These are phyloP conservation scores for Acanthamoeba healyi DNA, from an alignment of 208 protist species.

Conservation along the genomic window DNA sequence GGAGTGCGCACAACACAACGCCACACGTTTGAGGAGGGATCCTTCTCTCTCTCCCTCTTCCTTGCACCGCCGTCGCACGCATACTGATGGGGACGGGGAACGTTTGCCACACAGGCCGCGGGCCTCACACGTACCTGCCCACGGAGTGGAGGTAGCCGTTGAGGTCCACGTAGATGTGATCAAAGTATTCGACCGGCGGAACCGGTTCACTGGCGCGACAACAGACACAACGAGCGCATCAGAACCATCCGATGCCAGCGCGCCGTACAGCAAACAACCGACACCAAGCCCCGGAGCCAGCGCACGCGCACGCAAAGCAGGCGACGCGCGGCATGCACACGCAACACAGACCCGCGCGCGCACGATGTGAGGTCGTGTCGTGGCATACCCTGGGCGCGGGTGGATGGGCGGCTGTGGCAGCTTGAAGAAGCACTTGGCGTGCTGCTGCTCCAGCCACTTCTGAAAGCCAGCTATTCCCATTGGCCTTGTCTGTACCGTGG, in stretches of 20 bases:
- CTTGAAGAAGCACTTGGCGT: not conserved
- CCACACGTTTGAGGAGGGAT: not conserved
- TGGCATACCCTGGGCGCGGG: not conserved
- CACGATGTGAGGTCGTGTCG: not conserved
- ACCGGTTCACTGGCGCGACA: too few relatives aligned
- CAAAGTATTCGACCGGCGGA: not conserved
- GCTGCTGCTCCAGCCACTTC: not conserved
- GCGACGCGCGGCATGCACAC: not conserved
- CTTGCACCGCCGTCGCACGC: too few relatives aligned
- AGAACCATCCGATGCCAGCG: too few relatives aligned
- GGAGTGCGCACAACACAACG: too few relatives aligned
- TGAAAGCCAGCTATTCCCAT: constrained; percentile 50
- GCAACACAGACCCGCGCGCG: not conserved
- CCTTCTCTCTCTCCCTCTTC: too few relatives aligned
- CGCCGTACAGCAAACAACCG: too few relatives aligned
- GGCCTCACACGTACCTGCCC: not conserved
- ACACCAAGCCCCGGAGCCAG: too few relatives aligned
- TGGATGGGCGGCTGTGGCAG: not conserved
- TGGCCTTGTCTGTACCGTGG: too few relatives aligned
- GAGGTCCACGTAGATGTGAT: constrained; percentile 61
- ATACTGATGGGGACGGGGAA: not conserved
- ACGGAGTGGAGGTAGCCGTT: constrained; percentile 8
- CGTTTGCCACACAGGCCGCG: not conserved
- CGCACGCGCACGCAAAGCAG: too few relatives aligned
- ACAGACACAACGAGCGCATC: too few relatives aligned